A percentile compares a stretch with the other conserved stretches of the same genome.
phyloP scores from a whole-genome alignment of 768 basidiomycete species.

The Phaeolepiota aurea region DNA sequence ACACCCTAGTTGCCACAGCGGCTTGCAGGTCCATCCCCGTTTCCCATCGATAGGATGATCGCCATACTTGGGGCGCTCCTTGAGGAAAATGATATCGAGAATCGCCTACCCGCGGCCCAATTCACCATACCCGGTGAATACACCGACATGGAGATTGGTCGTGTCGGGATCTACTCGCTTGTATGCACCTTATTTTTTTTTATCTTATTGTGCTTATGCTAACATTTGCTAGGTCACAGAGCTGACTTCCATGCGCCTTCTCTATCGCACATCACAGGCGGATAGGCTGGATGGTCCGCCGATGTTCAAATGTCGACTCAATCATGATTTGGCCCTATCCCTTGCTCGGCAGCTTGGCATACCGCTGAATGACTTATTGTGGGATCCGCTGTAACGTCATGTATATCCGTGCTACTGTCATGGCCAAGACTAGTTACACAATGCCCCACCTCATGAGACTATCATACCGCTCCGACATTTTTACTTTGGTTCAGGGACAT shows the following conservation, averaged over 20 bases:
- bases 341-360: slow-evolving; percentile 57
- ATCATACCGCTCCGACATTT: too few species aligned
- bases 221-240: slow-evolving; percentile 47
- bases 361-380: slow-evolving; percentile 55
- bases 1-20: slow-evolving; percentile 55
- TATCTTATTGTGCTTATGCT: slow-evolving; percentile 1
- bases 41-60: slow-evolving; percentile 71
- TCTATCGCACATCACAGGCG: slow-evolving; percentile 52
- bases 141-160: slow-evolving; percentile 64
- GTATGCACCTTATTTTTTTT: slow-evolving; percentile 24
- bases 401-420: too few species aligned
- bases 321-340: slow-evolving; percentile 42
- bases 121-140: slow-evolving; percentile 58
- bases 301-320: slow-evolving; percentile 68
- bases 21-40: slow-evolving; percentile 71
- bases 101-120: slow-evolving; percentile 32
- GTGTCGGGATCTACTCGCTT: slow-evolving; percentile 49
- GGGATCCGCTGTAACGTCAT: slow-evolving; percentile 47
- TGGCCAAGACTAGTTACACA: too few species aligned
- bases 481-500: slow-evolving; percentile 1
- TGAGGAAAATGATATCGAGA: slow-evolving; percentile 62
- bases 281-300: slow-evolving; percentile 67
- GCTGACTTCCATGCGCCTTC: slow-evolving; percentile 51
- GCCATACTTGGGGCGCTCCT: slow-evolving; percentile 74
- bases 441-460: too few species aligned